Evolutionary conservation across 2,329 filamentous ascomycete species (phyloP).

Genomic region (Annulohypoxylon truncatum): DNA sequence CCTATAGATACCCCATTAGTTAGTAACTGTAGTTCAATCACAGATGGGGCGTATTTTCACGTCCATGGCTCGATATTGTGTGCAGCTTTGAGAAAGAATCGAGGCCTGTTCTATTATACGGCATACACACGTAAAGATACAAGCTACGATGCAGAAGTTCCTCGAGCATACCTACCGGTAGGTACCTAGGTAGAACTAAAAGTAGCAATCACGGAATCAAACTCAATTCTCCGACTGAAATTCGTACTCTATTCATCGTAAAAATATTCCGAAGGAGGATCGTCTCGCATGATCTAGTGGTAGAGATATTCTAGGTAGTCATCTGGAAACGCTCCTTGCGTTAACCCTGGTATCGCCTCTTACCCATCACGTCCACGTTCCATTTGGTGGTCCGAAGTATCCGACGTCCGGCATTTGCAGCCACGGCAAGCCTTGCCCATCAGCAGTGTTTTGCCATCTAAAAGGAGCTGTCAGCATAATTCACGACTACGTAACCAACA

Average conservation of each 20-base stretch:
- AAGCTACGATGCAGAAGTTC: background rate
- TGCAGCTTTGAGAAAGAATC: too few species aligned
- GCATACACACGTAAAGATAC: too few species aligned
- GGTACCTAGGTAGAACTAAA: too few species aligned
- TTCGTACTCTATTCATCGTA: background rate
- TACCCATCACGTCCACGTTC: constrained; percentile 50
- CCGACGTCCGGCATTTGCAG: constrained; percentile 48
- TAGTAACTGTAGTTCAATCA: too few species aligned
- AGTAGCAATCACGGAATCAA: too few species aligned
- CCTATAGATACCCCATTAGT: too few species aligned
- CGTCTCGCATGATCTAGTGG: background rate
- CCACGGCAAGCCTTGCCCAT: constrained; percentile 50
- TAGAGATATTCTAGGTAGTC: background rate
- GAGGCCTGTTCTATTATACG: too few species aligned
- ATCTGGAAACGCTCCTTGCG: background rate
- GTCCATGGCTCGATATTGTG: too few species aligned
- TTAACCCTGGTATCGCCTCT: background rate
- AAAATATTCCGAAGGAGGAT: background rate
- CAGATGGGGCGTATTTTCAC: too few species aligned
- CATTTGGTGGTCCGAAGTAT: constrained; percentile 51
- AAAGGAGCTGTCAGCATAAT: constrained; percentile 24
- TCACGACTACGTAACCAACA: background rate
- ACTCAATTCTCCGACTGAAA: background rate
- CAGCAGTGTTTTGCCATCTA: constrained; percentile 51
- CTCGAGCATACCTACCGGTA: background rate